Base-by-base conservation (phyloP, 2,329 filamentous ascomycete species). In the Geosmithia flava region DNA sequence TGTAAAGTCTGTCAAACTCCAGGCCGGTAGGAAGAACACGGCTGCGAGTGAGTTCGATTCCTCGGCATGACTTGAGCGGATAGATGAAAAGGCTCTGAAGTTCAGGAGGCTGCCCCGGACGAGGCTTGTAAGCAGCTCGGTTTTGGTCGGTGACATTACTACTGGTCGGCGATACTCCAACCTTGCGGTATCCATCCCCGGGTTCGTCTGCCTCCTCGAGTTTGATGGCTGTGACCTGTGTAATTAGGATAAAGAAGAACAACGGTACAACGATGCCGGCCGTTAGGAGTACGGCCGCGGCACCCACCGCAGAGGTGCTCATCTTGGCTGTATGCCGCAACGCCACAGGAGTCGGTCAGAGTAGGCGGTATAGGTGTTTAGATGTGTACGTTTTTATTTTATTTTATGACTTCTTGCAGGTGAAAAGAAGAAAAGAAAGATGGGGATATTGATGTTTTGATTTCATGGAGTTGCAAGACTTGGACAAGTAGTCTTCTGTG, bases 1-100 rank as follows among this genome's bases (percentile, higher is more conserved):
- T 83, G 68, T 89, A 95, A 55, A 91, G 77, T 6, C 88, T 79
- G 64, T 96, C 89, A 62, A 84, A 85, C 60, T 83, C 76, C 49
- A 95, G 71, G 2, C 89, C 88, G 2, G 78, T 78, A 6, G 78
- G 68, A 44, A 87, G 65, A 16, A 93, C 73, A 48, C 78, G 75
- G 51, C 77, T 78, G 51, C 73, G 68, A 89, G 62, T 93, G 23
- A 49, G 43, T 29, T 45, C 43, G 11, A 49, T 42, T 3, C 47
- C 47, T 19, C 37, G 47, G 37, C 47, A 49, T 20, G 47, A 49
- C 19, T 49, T 49, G 43, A 49, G 11, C 11, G 47, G 47, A 17
- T 49, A 49, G 44, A 49, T 45, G 19, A 17, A 46, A 11, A 49
- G 43, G 43, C 48, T 54, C 41, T 43, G 47, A 15, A 48, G 44